Conservation (phyloP, 352 stramenopile genomes). For the Phytophthora cactorum region DNA sequence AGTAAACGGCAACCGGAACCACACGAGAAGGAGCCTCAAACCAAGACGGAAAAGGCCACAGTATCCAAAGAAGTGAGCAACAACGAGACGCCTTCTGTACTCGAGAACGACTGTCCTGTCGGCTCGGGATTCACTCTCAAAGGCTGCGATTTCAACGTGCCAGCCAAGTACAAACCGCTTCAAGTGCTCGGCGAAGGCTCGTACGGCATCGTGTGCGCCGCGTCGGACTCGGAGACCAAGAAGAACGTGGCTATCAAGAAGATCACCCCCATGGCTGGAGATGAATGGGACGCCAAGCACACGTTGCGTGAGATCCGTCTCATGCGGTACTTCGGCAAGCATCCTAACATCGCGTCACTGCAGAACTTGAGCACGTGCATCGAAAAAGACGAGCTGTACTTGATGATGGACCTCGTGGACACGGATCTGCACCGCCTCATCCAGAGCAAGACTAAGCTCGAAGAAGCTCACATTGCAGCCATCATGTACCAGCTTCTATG, state of each 20-base stretch:
- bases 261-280: slow-evolving; percentile 91
- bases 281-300: slow-evolving; percentile 92
- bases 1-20: slow-evolving; percentile 20
- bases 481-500: slow-evolving; percentile 95
- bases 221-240: slow-evolving; percentile 73
- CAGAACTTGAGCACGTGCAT: slow-evolving; percentile 86
- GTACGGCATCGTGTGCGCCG: slow-evolving; percentile 92
- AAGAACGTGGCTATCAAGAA: slow-evolving; percentile 94
- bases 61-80: slow-evolving; percentile 8
- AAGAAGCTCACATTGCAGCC: slow-evolving; percentile 82
- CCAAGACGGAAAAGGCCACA: slow-evolving; percentile 13
- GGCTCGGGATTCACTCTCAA: slow-evolving; percentile 84
- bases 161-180: slow-evolving; percentile 76
- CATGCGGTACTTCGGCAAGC: slow-evolving; percentile 90
- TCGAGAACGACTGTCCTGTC: slow-evolving; percentile 64
- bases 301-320: slow-evolving; percentile 92
- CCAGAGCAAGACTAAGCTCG: slow-evolving; percentile 88
- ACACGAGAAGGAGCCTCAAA: slow-evolving; percentile 36
- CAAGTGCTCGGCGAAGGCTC: slow-evolving; percentile 92
- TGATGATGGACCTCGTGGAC: slow-evolving; percentile 96
- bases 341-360: slow-evolving; percentile 89
- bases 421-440: slow-evolving; percentile 93
- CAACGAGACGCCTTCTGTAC: slow-evolving; percentile 28
- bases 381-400: slow-evolving; percentile 93
- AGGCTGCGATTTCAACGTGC: slow-evolving; percentile 87